A percentile compares a stretch with the other conserved stretches of the same genome.
These are phyloP conservation scores for Talaromyces amestolkiae DNA, from an alignment of 2,329 filamentous ascomycete species.

Conservation along the genomic window DNA sequence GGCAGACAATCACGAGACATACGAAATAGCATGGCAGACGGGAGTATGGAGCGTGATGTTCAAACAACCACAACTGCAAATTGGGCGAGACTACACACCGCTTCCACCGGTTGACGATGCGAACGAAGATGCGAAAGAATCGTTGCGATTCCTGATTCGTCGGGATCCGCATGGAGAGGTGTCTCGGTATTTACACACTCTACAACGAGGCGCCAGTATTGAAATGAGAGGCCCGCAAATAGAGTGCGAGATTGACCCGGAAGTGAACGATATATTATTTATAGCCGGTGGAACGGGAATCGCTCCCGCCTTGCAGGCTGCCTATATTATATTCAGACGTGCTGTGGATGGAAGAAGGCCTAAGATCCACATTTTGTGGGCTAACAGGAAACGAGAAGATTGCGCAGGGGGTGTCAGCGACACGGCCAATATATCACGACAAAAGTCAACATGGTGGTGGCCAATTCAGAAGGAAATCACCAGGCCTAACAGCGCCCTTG, in stretches of 20 bases:
- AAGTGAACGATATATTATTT: constrained; percentile 67
- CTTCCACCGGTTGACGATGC: constrained; percentile 57
- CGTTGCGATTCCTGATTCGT: constrained; percentile 74
- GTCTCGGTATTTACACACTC: constrained; percentile 71
- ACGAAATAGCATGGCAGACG: constrained; percentile 54
- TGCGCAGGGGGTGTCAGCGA: constrained; percentile 61
- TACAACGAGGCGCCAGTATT: constrained; percentile 62
- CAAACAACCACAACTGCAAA: constrained; percentile 91
- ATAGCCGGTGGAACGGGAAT: constrained; percentile 91
- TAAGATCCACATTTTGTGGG: constrained; percentile 76
- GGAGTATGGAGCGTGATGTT: constrained; percentile 87
- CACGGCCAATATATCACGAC: constrained; percentile 27
- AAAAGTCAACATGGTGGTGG: constrained; percentile 32
- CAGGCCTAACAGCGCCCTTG: constrained; percentile 10
- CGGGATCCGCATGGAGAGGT: constrained; percentile 78
- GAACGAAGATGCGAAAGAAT: constrained; percentile 27
- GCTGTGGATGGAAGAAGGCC: constrained; percentile 34
- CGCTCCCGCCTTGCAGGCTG: constrained; percentile 81
- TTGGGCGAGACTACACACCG: constrained; percentile 87
- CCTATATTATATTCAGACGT: constrained; percentile 54
- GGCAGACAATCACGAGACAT: constrained; percentile 37
- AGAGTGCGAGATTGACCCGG: constrained; percentile 61
- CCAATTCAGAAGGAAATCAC: constrained; percentile 25
- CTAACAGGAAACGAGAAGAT: constrained; percentile 66
- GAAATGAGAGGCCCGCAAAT: constrained; percentile 75